phyloP scores from a whole-genome alignment of 768 basidiomycete species.

The Mycena venus region DNA sequence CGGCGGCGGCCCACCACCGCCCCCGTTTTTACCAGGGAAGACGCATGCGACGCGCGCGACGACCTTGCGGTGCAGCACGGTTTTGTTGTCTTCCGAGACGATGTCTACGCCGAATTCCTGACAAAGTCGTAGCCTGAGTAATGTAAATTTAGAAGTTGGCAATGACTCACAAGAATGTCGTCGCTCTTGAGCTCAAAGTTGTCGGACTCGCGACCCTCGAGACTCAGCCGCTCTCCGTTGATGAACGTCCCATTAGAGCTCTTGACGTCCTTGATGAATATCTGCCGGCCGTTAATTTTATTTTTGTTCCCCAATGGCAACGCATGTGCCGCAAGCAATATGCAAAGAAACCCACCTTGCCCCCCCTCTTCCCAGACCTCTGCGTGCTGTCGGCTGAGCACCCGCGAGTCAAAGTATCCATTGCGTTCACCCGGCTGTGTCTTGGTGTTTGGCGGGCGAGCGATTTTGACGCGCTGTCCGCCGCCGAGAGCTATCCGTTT shows the following conservation, averaged over 20 bases:
- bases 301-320: conserved; percentile 15
- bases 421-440: conserved; percentile 94
- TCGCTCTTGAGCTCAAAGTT: conserved; percentile 96
- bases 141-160: not conserved
- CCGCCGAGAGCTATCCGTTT: conserved; percentile 89
- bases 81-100: conserved; percentile 97
- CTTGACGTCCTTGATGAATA: conserved; percentile 98
- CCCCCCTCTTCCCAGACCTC: conserved; percentile 95
- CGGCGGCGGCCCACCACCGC: conserved; percentile 18
- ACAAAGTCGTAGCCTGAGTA: not conserved
- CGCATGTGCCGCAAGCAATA: conserved; percentile 20
- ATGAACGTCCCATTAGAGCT: conserved; percentile 99
- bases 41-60: conserved; percentile 94
- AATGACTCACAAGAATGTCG: conserved; percentile 87
- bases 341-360: conserved; percentile 69
- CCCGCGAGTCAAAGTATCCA: conserved; percentile 96
- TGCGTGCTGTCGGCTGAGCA: conserved; percentile 94
- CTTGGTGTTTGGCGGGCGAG: conserved; percentile 95
- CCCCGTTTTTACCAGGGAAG: conserved; percentile 63
- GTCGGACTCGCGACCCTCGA: conserved; percentile 91
- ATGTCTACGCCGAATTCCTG: conserved; percentile 99
- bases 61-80: conserved; percentile 98
- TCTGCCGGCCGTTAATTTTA: conserved; percentile 59
- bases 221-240: conserved; percentile 92
- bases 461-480: conserved; percentile 88